Evolutionary conservation across 2,329 filamentous ascomycete genomes (phyloP), one percentile per base, ranked within the genome.

Genomic region (Sphaerulina populicola): DNA sequence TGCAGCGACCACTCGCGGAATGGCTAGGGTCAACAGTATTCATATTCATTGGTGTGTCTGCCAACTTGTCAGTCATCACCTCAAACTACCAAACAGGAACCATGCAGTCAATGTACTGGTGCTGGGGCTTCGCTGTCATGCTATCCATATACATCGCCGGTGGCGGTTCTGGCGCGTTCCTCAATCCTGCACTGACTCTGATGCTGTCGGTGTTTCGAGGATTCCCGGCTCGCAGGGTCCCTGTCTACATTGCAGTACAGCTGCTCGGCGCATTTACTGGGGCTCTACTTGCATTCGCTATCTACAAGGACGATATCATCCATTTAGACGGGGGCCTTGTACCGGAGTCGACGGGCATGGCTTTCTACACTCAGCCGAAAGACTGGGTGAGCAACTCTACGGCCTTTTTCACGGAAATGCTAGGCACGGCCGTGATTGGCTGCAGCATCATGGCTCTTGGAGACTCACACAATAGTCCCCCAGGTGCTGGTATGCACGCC

Each of bases 1-100:
- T 77, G 39, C 75, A 77, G 56, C 80, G 84, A 52, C 77, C 76
- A 1, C 79, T 86, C 53, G 80, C 81, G 1, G 83, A 86, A 21
- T 77, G 74, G 72, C 72, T 74, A 21, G 75, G 72, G 68, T 74
- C 72, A 66, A 73, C 58, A 1, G 49, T 60, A 36, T 50, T 60
- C 50, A 51, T 63, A 35, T 55, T 58, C 43, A 51, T 56, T n/a
- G 57, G 61, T 18, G 50, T 60, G 3, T 55, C 50, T 49, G 55
- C 60, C 47, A 62, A 64, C 54, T 54, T 68, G 33, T 54, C 50
- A 8, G 57, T 74, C 68, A 56, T 72, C 1, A 72, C 74, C 27
- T 76, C 74, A 55, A 41, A 57, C 27, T 29, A 52, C 8, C 50
- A 60, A 47, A 53, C 54, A 2, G 60, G 60, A 11, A 52, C 46